phyloP scores from a whole-genome alignment of 176 grass and related monocot genomes.

The Panicum miliaceum region DNA sequence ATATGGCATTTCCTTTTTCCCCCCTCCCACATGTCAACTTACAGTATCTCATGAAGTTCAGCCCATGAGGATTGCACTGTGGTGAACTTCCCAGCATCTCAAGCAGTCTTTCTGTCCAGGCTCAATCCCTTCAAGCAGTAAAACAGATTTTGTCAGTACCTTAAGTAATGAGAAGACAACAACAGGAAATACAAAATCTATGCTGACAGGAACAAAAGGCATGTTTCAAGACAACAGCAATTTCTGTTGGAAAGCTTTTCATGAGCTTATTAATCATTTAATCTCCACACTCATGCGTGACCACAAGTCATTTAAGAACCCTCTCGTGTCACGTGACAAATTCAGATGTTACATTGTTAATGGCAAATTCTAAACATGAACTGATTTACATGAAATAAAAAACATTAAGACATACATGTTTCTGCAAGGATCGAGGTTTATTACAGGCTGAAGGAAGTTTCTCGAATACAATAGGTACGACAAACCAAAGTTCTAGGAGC shows the following conservation, averaged over 20 bases:
- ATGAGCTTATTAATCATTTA: neutral
- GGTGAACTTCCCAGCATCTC: slow-evolving; percentile 15
- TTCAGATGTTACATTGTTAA: neutral
- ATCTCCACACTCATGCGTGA: neutral
- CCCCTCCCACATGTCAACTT: neutral
- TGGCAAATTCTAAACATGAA: neutral
- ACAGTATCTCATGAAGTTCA: slow-evolving; percentile 19
- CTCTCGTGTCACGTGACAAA: neutral
- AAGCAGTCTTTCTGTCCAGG: neutral
- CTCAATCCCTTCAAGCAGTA: slow-evolving; percentile 53
- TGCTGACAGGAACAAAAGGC: neutral
- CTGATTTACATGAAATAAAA: neutral
- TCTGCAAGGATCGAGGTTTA: neutral
- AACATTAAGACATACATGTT: neutral
- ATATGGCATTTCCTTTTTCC: neutral
- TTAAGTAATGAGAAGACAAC: neutral
- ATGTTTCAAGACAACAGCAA: neutral
- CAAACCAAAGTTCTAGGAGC: neutral
- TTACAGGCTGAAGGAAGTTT: neutral
- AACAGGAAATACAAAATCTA: neutral
- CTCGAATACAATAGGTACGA: neutral
- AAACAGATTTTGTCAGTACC: slow-evolving; percentile 26
- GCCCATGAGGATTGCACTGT: slow-evolving; percentile 4
- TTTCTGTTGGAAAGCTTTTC: neutral
- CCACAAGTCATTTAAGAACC: neutral